phyloP scores from a whole-genome alignment of 768 basidiomycete species.

The Bullera alba region DNA sequence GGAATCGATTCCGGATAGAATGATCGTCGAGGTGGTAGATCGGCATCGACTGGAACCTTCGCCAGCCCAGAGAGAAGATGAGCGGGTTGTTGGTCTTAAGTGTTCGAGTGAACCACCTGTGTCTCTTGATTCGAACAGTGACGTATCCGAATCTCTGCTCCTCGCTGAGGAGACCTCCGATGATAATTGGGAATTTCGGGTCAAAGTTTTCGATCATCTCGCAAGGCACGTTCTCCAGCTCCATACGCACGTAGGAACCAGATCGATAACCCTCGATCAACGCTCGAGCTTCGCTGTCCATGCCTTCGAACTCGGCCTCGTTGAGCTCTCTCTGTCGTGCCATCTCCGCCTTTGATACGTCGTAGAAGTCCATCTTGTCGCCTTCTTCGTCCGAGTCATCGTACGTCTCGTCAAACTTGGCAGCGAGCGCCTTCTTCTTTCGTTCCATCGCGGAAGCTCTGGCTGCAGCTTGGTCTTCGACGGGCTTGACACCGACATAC shows the following conservation, averaged over 20 bases:
- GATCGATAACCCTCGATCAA: constrained; percentile 85
- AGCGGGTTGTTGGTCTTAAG: constrained; percentile 97
- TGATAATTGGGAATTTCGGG: constrained; percentile 78
- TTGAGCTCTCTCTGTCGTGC: constrained; percentile 75
- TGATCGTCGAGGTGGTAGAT: constrained; percentile 97
- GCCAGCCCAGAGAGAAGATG: constrained; percentile 94
- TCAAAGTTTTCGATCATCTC: constrained; percentile 93
- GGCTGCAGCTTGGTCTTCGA: constrained; percentile 39
- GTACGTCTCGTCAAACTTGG: constrained; percentile 94
- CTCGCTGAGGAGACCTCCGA: constrained; percentile 80
- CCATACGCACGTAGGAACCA: constrained; percentile 86
- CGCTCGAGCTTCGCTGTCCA: constrained; percentile 68
- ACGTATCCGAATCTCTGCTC: constrained; percentile 91
- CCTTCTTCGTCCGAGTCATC: constrained; percentile 59
- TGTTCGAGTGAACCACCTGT: constrained; percentile 83
- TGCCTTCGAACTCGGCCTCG: constrained; percentile 70
- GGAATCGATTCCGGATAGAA: constrained; percentile 95
- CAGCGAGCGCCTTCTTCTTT: constrained; percentile 86
- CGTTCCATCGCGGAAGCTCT: constrained; percentile 55
- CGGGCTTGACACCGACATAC: constrained; percentile 47
- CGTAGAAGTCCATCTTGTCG: constrained; percentile 75
- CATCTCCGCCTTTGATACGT: constrained; percentile 85
- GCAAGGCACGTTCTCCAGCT: constrained; percentile 73
- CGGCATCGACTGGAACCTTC: constrained; percentile 88
- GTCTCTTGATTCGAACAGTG: constrained; percentile 91